phyloP scores from a whole-genome alignment of 495 filamentous ascomycete genomes.

The Neurospora hispaniola region DNA sequence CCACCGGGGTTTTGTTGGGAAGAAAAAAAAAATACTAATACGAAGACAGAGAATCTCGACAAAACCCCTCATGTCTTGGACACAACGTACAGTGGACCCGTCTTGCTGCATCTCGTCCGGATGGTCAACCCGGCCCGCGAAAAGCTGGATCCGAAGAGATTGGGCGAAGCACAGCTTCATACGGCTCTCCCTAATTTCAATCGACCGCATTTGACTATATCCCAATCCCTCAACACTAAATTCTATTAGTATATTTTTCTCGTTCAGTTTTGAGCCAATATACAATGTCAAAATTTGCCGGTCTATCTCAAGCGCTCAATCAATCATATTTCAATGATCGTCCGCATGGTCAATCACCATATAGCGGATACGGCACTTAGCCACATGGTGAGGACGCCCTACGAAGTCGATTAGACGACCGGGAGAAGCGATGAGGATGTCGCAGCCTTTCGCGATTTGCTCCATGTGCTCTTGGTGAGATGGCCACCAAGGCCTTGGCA shows the following conservation, averaged over 20 bases:
- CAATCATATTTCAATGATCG: not conserved
- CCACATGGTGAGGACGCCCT: not conserved
- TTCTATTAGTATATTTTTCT: not conserved
- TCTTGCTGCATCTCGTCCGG: constrained; percentile 24
- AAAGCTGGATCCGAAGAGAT: not conserved
- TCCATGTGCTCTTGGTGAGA: constrained; percentile 43
- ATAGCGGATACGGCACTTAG: not conserved
- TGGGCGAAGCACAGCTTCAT: not conserved
- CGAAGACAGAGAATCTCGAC: constrained; percentile 40
- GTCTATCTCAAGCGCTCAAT: not conserved
- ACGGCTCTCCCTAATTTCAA: not conserved
- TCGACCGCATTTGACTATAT: not conserved
- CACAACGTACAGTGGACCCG: constrained; percentile 57
- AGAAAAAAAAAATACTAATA: too few species aligned
- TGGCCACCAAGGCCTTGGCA: not conserved
- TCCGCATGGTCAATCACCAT: not conserved
- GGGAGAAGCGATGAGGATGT: constrained; percentile 13
- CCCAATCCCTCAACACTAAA: not conserved
- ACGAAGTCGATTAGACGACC: not conserved
- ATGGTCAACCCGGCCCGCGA: not conserved
- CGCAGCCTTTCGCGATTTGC: constrained; percentile 26
- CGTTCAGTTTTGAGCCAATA: not conserved
- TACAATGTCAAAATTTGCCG: not conserved
- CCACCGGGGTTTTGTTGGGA: too few species aligned
- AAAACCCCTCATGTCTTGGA: constrained; percentile 47